phyloP scores from a whole-genome alignment of 2,329 filamentous ascomycete species.

The Xylariaceae sp. region DNA sequence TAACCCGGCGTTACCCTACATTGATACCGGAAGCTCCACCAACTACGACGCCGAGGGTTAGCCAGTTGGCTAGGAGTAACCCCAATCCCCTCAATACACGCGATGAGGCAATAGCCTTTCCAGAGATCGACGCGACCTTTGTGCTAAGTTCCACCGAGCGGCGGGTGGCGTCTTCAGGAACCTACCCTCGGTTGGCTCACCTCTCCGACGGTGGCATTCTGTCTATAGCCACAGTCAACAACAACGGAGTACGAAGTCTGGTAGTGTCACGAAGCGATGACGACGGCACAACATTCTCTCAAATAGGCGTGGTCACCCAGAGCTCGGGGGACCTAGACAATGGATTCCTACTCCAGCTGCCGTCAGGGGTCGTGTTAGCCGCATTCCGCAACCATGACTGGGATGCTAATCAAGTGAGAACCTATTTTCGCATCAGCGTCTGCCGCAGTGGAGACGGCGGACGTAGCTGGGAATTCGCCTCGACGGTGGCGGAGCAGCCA shows the following conservation, averaged over 20 bases:
- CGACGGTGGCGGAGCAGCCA: conserved; percentile 42
- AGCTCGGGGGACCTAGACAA: conserved; percentile 45
- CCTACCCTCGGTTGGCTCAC: conserved; percentile 44
- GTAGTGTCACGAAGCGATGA: conserved; percentile 42
- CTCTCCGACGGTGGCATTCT: conserved; percentile 45
- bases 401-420: conserved; percentile 35
- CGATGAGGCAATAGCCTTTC: conserved; percentile 9
- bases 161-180: conserved; percentile 30
- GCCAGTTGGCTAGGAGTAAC: neutral
- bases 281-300: conserved; percentile 38
- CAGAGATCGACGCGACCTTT: conserved; percentile 18
- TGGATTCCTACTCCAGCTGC: conserved; percentile 43
- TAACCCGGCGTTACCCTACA: neutral
- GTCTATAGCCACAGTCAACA: conserved; percentile 35
- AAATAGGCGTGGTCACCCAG: conserved; percentile 41
- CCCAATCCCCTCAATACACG: conserved; percentile 1
- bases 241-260: conserved; percentile 35
- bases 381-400: conserved; percentile 48
- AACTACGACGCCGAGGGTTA: neutral
- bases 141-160: conserved; percentile 14
- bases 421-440: conserved; percentile 45
- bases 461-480: conserved; percentile 39
- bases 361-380: conserved; percentile 39
- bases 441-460: conserved; percentile 35
- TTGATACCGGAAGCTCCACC: neutral